Base-by-base conservation (phyloP, 495 filamentous ascomycete species). In the Jackrogersella minutella region DNA sequence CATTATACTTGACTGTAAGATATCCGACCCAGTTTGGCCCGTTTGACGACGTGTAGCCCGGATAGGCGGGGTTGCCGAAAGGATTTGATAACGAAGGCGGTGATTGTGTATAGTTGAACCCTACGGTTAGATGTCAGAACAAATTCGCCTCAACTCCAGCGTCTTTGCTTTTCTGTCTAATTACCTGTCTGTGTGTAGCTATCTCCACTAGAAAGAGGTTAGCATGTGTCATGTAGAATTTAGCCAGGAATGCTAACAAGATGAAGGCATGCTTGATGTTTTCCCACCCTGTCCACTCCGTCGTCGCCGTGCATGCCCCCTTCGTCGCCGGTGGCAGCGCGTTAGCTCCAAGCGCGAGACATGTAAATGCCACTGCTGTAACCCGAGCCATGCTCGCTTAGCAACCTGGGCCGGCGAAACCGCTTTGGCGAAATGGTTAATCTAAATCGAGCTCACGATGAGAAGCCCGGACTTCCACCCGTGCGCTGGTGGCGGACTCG, bases 61-160 rank as follows among this genome's bases (percentile, higher is more conserved):
- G 88, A 40, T 86, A 86, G 0, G 75, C 46, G 5, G 92, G 91
- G 73, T 94, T 96, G 21, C 92, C 92, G 60, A 95, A 80, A 0
- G 92, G 91, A 72, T 93, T 91, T 24, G 76, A 54, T 10, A 80
- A 71, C 16, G 84, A 82, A 5, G 92, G 90, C 57, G 90, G 87
- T 10, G 82, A 76, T 46, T 79, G 77, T 24, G 76, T 81, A 41
- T 83, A 74, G 69, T 91, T 83, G 79, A 95, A 96, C 50, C 85
- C 85, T 14, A 86, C 11, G 17, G 5, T 24, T 4, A 7, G 11
- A 14, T 37, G 34, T 69, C 39, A 69, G 60, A 8, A 22, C n/a
- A 3, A 28, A 24, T 51, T 44, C 21, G 3, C 34, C 16, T 46
- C 3, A 22, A 13, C 10, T 44, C 6, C 5, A 17, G 19, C 8